Evolutionary conservation across 495 filamentous ascomycete genomes (phyloP), one percentile per base, ranked within the genome.

Genomic region (Xylaria grammica): DNA sequence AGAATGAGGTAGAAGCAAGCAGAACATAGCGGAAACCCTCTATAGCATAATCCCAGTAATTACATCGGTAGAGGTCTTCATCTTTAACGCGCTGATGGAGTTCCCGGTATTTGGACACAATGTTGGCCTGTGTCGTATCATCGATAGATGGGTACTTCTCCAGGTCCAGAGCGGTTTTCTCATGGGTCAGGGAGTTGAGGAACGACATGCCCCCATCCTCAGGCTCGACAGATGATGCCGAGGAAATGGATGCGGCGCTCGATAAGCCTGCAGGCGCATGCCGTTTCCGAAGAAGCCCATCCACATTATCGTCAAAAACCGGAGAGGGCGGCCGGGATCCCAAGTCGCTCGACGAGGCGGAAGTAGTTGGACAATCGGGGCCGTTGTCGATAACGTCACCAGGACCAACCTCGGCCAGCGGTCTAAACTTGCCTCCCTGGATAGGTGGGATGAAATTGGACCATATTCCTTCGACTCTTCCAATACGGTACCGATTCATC

Each of bases 391-490:
- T 72, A 17, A 72, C 67, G 26, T 74, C 78, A 20, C 74, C 78
- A 0, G 70, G 64, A 8, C 54, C 54, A 34, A 71, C 67, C 57
- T 86, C 78, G 22, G 72, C 69, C 59, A 86, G 84, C 4, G 79
- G 76, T 65, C 91, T 86, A 76, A 96, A 98, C 65, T 81, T 85
- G 27, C 95, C 95, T 56, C 94, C 94, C 74, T 98, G 96, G 52
- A 99, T 92, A 6, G 95, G 95, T 19, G 95, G 94, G 6, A 91
- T 71, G 75, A 97, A 97, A 74, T 97, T 97, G 58, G 81, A 78
- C 95, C 95, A 99, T 60, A 78, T 81, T 30, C 91, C 92, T 70
- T 94, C 85, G 46, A 97, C 85, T 65, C 83, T 84, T 48, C 95
- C 95, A 73, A 99, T 93, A 59, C 92, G 88, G 73, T 91, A 99